Evolutionary conservation across 805 yeast genomes (phyloP), one percentile per base, ranked within the genome.

Genomic region (Starmerella ratchasimensis): DNA sequence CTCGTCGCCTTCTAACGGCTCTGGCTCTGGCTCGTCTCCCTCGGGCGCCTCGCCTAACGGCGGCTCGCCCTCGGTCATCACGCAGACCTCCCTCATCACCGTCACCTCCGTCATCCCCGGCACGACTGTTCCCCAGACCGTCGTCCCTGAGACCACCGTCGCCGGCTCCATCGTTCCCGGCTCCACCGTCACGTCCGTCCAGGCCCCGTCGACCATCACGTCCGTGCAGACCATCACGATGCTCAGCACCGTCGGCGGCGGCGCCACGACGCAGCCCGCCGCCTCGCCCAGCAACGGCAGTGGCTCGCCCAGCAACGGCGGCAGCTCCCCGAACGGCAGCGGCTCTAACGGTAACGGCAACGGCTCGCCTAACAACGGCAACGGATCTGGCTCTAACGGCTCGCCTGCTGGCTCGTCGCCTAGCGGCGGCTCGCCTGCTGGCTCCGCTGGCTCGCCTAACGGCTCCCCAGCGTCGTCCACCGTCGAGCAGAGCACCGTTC

Each of bases 151-250:
- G 16, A 33, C 28, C 11, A 33, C 46, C 16, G 15, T 26, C 26
- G 38, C 31, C n/a, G 46, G 47, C 11, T 20, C 38, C 4, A 37
- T 41, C 8, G 20, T 45, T 13, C 42, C 48, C 30, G 50, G 48
- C 13, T 28, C 38, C 4, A 44, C 51, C 6, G 23, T 44, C 13
- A 27, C 30, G 8, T 16, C 5, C 6, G 21, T 24, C 7, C 5
- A n/a, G 6, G 29, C 36, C 4, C 21, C 21, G 4, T 19, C 24
- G 6, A 33, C 36, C 11, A 21, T 25, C 13, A 25, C 22, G 18
- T 13, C 3, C 15, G 10, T 21, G 13, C 7, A 20, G 9, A 24
- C 34, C 5, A 30, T 29, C 29, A 38, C 41, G 5, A 13, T 22
- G 9, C 14, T 20, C 25, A 31, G 34, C 23, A 24, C 29, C n/a